Evolutionary conservation across 306 rosid genomes (phyloP), one percentile per base, ranked within the genome.

Genomic region (Lotus japonicus): DNA sequence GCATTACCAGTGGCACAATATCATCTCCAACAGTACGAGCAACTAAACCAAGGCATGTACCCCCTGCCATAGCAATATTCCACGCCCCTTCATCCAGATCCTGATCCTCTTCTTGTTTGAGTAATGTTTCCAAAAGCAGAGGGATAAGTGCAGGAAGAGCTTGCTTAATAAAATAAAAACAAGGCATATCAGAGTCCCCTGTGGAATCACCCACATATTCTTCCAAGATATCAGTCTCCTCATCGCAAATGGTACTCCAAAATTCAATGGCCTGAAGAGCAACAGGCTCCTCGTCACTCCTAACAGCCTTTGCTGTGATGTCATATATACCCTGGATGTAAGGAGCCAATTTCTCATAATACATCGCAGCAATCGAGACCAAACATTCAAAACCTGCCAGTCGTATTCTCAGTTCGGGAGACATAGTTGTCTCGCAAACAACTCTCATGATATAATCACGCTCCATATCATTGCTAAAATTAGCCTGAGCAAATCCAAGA

Each of bases 21-120:
- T 88, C 96, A 75, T 91, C 94, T 76, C 96, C 97, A 57, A 85
- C 92, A 1, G 97, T 85, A 14, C 96, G 82, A 33, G 96, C 97
- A 85, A 88, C 97, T 77, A 91, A 73, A 71, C 97, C 95, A 66
- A 91, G 90, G 81, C 97, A 86, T 1, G 97, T 88, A 28, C 97
- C 97, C 69, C 97, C 97, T 58, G 97, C 97, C 97, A 88, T 91
- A 58, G 97, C 91, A 73, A 91, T 86, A 77, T 91, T 91, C 97
- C 97, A 91, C 54, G 97, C 96, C 69, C 97, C 97, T 76, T 91
- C 97, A 73, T 91, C 97, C 80, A 84, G 84, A 84, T 90, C 97
- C 71, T 91, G 97, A 79, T 91, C 97, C 80, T 91, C 97, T 79
- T 91, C 97, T 74, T 88, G 97, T 82, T 91, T 91, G 58, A 91